Evolutionary conservation across 192 early-diverging fungal genomes (phyloP), one percentile per base, ranked within the genome.

Genomic region (Coemansia erecta): DNA sequence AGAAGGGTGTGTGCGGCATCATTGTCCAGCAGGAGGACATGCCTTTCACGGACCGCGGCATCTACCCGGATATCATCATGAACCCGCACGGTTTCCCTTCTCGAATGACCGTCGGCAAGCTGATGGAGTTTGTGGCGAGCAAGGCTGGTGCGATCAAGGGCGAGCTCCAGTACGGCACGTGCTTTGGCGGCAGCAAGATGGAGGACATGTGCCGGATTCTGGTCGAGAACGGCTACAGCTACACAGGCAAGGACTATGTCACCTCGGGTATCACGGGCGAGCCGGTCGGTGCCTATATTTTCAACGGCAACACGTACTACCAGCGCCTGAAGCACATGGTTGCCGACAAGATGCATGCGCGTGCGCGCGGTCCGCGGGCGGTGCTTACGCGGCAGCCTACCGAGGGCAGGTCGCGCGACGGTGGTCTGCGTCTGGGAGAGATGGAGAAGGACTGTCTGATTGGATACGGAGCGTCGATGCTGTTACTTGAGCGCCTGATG

Each of bases 281-380:
- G 68, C 89, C 93, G 0, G 66, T 98, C 19, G 85, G 86, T 21
- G 94, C 96, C 0, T 98, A 95, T 62, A 96, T 98, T 12, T 98
- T 97, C 81, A 93, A 92, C 81, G 96, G 96, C 31, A 92, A 93
- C 8, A 88, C 96, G 14, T 92, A 96, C 68, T 98, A 98, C 72
- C 94, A 97, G 77, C 94, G 94, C 62, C 83, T 98, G 49, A 98
- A 98, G 85, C 96, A 98, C 63, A 97, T 97, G 94, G 94, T 98
- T 3, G 89, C 94, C 79, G 96, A 98, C 80, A 98, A 98, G 81
- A 98, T 98, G 94, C 94, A 97, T 70, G 92, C 94, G 14, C 87
- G 96, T 64, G 84, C 92, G 24, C 68, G 89, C 33, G 96, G 96
- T 58, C 94, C 94, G n/a, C 85, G 92, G 22, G 92, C 93, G 8